These are phyloP conservation scores for Camelina hispida DNA, from an alignment of 345 rosid genomes.

Conservation along the genomic window DNA sequence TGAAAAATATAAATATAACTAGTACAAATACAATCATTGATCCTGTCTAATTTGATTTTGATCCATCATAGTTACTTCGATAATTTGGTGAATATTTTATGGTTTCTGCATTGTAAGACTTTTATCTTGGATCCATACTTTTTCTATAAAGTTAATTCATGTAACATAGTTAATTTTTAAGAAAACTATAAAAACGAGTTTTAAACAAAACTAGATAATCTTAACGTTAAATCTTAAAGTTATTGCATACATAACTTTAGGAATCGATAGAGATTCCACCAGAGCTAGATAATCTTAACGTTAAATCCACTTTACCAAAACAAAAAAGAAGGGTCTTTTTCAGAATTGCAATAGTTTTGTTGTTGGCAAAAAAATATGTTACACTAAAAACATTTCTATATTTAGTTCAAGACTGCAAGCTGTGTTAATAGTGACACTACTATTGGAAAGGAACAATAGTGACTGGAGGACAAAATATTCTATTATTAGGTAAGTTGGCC, in stretches of 20 bases:
- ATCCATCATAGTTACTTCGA: slow-evolving; percentile 20
- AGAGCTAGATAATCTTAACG: neutral
- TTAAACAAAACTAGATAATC: no score
- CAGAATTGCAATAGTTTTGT: slow-evolving; percentile 20
- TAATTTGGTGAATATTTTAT: slow-evolving; percentile 1
- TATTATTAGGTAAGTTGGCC: neutral
- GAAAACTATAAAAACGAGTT: neutral
- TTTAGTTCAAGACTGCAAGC: slow-evolving; percentile 39
- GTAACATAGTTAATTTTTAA: neutral
- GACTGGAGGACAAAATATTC: slow-evolving; percentile 24
- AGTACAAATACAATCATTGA: neutral
- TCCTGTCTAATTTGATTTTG: slow-evolving; percentile 11
- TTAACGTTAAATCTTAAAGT: no score
- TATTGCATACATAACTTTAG: slow-evolving; percentile 1
- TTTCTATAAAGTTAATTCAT: neutral
- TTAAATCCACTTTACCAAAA: slow-evolving; percentile 20
- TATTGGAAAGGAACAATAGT: slow-evolving; percentile 24
- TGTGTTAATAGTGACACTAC: slow-evolving; percentile 38
- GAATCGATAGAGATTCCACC: slow-evolving; percentile 20
- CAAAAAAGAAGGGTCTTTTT: slow-evolving; percentile 28
- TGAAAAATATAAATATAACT: slow-evolving; percentile 10
- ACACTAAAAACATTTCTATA: slow-evolving; percentile 23
- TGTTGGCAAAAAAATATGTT: neutral
- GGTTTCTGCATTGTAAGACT: neutral
- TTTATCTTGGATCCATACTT: neutral